Conservation (phyloP, 2,329 filamentous ascomycete genomes). For the Biscogniauxia sp. region DNA sequence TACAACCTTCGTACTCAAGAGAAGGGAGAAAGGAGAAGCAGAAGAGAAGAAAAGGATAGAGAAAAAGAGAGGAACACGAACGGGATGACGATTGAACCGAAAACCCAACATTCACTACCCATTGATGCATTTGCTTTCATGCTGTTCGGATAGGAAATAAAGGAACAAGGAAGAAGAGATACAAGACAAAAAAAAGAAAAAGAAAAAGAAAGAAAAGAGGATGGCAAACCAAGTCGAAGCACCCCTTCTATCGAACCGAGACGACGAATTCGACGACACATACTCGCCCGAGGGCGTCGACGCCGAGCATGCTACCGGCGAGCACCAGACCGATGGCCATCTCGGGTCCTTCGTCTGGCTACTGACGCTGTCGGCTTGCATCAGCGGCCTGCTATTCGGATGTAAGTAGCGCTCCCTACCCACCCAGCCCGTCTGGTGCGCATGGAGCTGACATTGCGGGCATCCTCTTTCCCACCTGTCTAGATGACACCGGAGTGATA, state of each 20-base stretch:
- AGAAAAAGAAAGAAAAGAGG: too few species aligned
- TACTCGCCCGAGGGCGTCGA: conserved; percentile 7
- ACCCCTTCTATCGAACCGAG: conserved; percentile 23
- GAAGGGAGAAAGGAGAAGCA: too few species aligned
- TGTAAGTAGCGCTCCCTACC: conserved; percentile 44
- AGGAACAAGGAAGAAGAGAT: neutral
- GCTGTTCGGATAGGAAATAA: neutral
- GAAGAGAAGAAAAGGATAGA: too few species aligned
- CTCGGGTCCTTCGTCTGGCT: conserved; percentile 55
- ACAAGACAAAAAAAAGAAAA: neutral
- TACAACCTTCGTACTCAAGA: too few species aligned
- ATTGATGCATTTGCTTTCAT: neutral
- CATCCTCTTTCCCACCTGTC: conserved; percentile 1
- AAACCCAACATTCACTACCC: neutral
- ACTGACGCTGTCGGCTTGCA: conserved; percentile 62
- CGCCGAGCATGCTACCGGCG: conserved; percentile 2
- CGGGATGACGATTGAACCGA: neutral
- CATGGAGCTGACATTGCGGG: conserved; percentile 1
- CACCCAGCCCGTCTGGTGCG: neutral
- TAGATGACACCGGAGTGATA: conserved; percentile 67
- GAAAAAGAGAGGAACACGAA: too few species aligned
- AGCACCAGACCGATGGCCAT: conserved; percentile 8
- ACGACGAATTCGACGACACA: conserved; percentile 19
- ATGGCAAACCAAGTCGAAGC: conserved; percentile 9
- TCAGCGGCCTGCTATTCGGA: conserved; percentile 66